phyloP scores from a whole-genome alignment of 768 basidiomycete genomes.

The Termitomyces heimii region DNA sequence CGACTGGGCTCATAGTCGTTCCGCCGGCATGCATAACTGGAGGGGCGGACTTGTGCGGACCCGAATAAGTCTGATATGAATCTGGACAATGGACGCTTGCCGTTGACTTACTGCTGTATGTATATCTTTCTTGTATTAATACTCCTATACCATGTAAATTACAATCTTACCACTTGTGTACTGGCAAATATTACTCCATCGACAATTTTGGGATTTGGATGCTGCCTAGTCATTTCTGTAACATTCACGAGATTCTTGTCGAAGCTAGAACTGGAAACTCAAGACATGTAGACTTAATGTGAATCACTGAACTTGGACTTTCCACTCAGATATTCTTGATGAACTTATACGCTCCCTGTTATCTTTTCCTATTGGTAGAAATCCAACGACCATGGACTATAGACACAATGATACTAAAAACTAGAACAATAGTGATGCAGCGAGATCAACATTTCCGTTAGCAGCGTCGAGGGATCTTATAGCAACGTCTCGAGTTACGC shows the following conservation, averaged over 20 bases:
- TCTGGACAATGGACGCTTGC: background rate
- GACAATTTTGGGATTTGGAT: background rate
- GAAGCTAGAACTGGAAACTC: background rate
- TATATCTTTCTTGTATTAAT: conserved; percentile 1
- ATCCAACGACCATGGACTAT: conserved; percentile 14
- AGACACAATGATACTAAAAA: conserved; percentile 13
- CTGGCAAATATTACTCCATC: conserved; percentile 11
- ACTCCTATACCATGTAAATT: conserved; percentile 17
- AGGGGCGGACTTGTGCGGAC: conserved; percentile 80
- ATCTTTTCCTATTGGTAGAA: background rate
- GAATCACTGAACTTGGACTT: background rate
- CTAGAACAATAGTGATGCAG: conserved; percentile 82
- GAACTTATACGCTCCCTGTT: background rate
- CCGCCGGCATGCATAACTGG: conserved; percentile 88
- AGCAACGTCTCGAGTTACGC: conserved; percentile 72
- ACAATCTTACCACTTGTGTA: conserved; percentile 18
- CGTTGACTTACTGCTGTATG: conserved; percentile 1
- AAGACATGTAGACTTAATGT: too few species aligned
- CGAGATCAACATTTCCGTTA: conserved; percentile 82
- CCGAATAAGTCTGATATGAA: conserved; percentile 70
- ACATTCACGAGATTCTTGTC: background rate
- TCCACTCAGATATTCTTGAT: background rate
- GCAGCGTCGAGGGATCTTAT: conserved; percentile 71
- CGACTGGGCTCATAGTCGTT: conserved; percentile 75
- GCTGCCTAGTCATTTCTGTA: background rate